A percentile compares a stretch with the other conserved stretches of the same genome.
Evolutionary conservation across 1,284 basidiomycete genomes (phyloP).

Genomic region (Sphagnurus paluster): DNA sequence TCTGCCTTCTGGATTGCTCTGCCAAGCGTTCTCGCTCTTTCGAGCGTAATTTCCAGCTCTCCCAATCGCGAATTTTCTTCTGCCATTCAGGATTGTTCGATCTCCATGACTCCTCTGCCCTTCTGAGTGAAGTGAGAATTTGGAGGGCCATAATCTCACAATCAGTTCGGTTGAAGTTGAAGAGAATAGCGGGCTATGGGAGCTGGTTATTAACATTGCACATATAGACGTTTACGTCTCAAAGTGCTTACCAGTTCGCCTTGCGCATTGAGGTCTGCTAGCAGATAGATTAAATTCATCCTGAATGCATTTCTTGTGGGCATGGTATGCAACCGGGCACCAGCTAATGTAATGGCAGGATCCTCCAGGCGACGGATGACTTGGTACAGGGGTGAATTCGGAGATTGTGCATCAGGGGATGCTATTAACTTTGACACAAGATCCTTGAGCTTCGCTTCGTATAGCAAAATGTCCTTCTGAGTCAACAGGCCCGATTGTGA

Average conservation of each 20-base stretch:
- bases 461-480: slow-evolving; percentile 59
- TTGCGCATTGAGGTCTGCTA: slow-evolving; percentile 52
- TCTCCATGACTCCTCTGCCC: slow-evolving; percentile 52
- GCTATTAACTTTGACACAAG: slow-evolving; percentile 40
- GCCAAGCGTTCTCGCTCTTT: slow-evolving; percentile 46
- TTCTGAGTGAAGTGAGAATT: slow-evolving; percentile 37
- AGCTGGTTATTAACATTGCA: too few species aligned
- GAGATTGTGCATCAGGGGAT: slow-evolving; percentile 36
- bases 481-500: slow-evolving; percentile 36
- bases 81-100: slow-evolving; percentile 47
- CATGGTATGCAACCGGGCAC: slow-evolving; percentile 28
- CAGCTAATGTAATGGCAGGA: slow-evolving; percentile 25
- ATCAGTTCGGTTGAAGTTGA: slow-evolving; percentile 60
- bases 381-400: slow-evolving; percentile 33
- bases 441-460: slow-evolving; percentile 54
- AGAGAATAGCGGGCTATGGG: slow-evolving; percentile 65
- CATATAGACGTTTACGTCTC: too few species aligned
- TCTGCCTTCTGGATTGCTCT: slow-evolving; percentile 38
- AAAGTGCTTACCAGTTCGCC: slow-evolving; percentile 50
- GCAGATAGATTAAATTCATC: slow-evolving; percentile 47
- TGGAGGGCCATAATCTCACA: slow-evolving; percentile 55
- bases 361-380: slow-evolving; percentile 47
- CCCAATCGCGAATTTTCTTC: slow-evolving; percentile 50
- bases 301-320: slow-evolving; percentile 33
- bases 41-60: slow-evolving; percentile 45